Evolutionary conservation across 1,284 basidiomycete genomes (phyloP), one percentile per base, ranked within the genome.

Genomic region (Marasmius fiardii): DNA sequence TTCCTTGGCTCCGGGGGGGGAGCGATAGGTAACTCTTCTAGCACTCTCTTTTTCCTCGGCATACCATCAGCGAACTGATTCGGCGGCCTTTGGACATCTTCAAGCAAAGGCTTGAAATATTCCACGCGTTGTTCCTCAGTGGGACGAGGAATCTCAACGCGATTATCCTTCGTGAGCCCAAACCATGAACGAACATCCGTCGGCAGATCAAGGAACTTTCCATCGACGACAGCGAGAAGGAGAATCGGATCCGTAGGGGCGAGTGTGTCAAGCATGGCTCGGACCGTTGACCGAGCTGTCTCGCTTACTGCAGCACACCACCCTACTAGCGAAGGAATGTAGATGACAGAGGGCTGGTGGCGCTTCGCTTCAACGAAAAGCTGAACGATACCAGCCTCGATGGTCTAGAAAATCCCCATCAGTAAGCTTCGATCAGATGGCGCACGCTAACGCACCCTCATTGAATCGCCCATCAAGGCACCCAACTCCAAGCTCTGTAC

Each of bases 291-390:
- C 20, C 93, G 82, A 1, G 94, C 84, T 0, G 88, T 87, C 60
- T 98, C 95, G 0, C 89, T 83, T 8, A 99, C 81, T 1, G 93
- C 86, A 1, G 85, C 76, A 53, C 90, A 90, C 95, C 96, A 99
- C 6, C 90, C 85, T 0, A 86, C 69, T 1, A 99, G 78, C 0
- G 93, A 92, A 0, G 96, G 97, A 47, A 99, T 93, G 71, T 95
- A 99, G 50, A 99, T 82, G 43, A 99, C 88, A 0, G 94, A 95
- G 0, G 97, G 97, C 65, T 98, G 95, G 68, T 98, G 93, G 28
- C 97, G 86, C 69, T 98, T 98, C 0, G 97, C 97, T 70, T 99
- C 97, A 18, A 95, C 83, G 65, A 99, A 98, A n/a, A 98, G 80
- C 64, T 98, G 96, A 1, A 98, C 93, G 55, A 98, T 88, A 2